Evolutionary conservation across 768 basidiomycete genomes (phyloP).

Genomic region (Boletus rex-veris): DNA sequence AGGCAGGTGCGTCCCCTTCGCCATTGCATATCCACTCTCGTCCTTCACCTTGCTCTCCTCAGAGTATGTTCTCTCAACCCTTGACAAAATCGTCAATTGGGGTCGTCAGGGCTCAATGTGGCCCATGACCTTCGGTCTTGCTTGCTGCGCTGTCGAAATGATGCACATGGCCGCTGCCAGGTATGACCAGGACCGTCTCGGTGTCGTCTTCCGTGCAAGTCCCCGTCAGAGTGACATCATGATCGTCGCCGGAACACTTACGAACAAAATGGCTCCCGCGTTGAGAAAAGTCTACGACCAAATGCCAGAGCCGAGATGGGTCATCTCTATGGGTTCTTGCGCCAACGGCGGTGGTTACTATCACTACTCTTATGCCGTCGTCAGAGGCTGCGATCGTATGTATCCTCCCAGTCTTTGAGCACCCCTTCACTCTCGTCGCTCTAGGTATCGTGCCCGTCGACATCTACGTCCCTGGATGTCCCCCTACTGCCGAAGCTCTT

Average conservation of each 20-base stretch:
- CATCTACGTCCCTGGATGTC: constrained; percentile 96
- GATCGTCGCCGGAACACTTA: constrained; percentile 98
- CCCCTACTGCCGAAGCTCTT: constrained; percentile 93
- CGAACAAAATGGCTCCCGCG: constrained; percentile 99
- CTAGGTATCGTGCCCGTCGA: constrained; percentile 95
- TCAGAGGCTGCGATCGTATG: constrained; percentile 94
- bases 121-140: constrained; percentile 99
- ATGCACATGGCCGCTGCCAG: constrained; percentile 99
- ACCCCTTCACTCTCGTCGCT: constrained; percentile 8
- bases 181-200: constrained; percentile 97
- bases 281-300: constrained; percentile 95
- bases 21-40: not conserved
- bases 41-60: constrained; percentile 1
- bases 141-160: constrained; percentile 99
- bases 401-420: constrained; percentile 13
- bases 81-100: constrained; percentile 98
- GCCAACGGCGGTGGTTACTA: constrained; percentile 98
- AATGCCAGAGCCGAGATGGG: constrained; percentile 99
- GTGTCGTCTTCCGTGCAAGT: constrained; percentile 98
- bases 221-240: constrained; percentile 97
- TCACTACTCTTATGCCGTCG: constrained; percentile 98
- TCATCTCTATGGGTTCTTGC: constrained; percentile 99
- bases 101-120: constrained; percentile 97
- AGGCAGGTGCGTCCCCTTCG: constrained; percentile 58
- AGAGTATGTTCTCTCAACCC: constrained; percentile 96